Conservation (phyloP, 164 flowering plant genomes). For the Amborella trichopoda region DNA sequence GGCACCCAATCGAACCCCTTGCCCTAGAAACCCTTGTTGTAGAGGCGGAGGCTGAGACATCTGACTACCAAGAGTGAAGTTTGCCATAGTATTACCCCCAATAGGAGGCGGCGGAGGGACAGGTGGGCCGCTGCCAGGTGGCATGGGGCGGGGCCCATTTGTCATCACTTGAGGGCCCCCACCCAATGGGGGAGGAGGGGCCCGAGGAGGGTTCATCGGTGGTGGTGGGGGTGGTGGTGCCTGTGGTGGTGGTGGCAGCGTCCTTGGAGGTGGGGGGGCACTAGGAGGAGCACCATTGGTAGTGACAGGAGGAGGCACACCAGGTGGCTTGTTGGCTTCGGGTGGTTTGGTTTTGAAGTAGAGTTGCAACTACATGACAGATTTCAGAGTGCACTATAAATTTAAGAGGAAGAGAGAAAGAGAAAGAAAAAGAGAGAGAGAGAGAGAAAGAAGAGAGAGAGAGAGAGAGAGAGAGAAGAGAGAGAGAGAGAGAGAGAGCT, state of each 20-base stretch:
- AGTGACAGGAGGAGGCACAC: slow-evolving; percentile 31
- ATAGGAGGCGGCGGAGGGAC: slow-evolving; percentile 79
- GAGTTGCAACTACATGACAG: slow-evolving; percentile 67
- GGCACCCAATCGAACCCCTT: no score
- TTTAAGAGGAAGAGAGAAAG: neutral
- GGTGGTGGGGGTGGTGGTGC: slow-evolving; percentile 58
- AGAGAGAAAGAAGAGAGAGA: no score
- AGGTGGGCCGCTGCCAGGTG: slow-evolving; percentile 65
- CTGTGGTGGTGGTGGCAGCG: slow-evolving; percentile 57
- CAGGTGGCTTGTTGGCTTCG: slow-evolving; percentile 63
- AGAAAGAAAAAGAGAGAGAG: no score
- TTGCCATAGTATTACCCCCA: slow-evolving; percentile 66
- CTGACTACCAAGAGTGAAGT: slow-evolving; percentile 55
- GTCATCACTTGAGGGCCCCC: slow-evolving; percentile 44
- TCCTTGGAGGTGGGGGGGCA: slow-evolving; percentile 51
- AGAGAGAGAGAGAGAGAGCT: no score
- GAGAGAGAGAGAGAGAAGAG: no score
- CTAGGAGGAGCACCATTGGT: slow-evolving; percentile 60
- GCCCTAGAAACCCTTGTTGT: slow-evolving; percentile 70
- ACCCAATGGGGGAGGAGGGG: slow-evolving; percentile 36
- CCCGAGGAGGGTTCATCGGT: slow-evolving; percentile 48
- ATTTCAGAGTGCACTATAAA: neutral
- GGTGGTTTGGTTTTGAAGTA: slow-evolving; percentile 89
- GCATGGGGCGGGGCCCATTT: slow-evolving; percentile 91
- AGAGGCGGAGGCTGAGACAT: slow-evolving; percentile 50